Conservation (phyloP, 768 basidiomycete species). For the Asterophora parasitica region DNA sequence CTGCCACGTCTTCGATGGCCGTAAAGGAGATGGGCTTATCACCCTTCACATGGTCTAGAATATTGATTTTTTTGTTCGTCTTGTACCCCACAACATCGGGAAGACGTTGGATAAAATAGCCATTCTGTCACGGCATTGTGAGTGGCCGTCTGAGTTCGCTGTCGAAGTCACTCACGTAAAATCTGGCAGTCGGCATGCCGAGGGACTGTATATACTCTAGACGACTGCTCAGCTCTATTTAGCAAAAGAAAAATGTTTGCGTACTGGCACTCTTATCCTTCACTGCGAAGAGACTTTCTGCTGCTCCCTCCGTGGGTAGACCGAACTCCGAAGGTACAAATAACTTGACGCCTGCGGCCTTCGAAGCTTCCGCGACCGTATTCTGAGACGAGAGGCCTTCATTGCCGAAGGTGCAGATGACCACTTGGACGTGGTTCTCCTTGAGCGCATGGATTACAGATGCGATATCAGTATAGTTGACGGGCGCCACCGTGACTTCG, state of each 20-base stretch:
- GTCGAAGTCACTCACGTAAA: conserved; percentile 3
- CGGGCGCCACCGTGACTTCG: background rate
- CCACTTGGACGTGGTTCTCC: conserved; percentile 7
- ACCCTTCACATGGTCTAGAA: conserved; percentile 1
- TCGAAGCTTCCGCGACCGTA: conserved; percentile 8
- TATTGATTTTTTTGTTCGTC: conserved; percentile 9
- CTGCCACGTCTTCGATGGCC: conserved; percentile 7
- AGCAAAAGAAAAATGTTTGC: background rate
- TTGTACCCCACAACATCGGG: conserved; percentile 7
- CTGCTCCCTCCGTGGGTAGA: conserved; percentile 7
- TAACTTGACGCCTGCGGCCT: conserved; percentile 13
- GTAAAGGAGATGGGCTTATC: conserved; percentile 9
- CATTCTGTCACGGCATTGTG: too few species aligned
- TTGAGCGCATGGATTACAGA: conserved; percentile 3
- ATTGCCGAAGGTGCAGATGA: conserved; percentile 7
- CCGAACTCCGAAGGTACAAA: conserved; percentile 13
- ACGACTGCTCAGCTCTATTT: background rate
- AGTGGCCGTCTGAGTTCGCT: background rate
- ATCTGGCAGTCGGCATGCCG: conserved; percentile 9
- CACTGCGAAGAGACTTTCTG: background rate
- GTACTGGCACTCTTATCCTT: conserved; percentile 13
- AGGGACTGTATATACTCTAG: conserved; percentile 13
- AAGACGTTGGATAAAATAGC: conserved; percentile 4
- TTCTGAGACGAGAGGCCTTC: conserved; percentile 7
- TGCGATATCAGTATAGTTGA: conserved; percentile 8